These are phyloP conservation scores for Pulchroboletus neoregius DNA, from an alignment of 1,284 basidiomycete species.

Conservation along the genomic window DNA sequence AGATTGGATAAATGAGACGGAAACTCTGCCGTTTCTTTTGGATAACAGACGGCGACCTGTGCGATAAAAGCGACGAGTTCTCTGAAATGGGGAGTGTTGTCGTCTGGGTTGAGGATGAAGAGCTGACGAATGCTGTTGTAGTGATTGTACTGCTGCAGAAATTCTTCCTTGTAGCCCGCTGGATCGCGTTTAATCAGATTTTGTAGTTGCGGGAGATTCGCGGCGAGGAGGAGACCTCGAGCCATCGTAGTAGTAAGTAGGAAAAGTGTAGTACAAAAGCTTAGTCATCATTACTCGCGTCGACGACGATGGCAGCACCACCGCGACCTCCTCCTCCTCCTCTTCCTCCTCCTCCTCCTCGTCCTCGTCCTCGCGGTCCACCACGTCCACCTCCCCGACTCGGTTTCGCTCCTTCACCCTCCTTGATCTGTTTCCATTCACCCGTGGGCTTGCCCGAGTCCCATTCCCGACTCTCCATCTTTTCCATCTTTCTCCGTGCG, in stretches of 20 bases:
- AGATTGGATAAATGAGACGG: slow-evolving; percentile 74
- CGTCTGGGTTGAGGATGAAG: slow-evolving; percentile 73
- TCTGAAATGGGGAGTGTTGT: slow-evolving; percentile 77
- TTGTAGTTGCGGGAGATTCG: slow-evolving; percentile 81
- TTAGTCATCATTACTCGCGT: not conserved
- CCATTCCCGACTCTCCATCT: slow-evolving; percentile 73
- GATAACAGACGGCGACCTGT: slow-evolving; percentile 87
- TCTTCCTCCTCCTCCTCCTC: slow-evolving; percentile 37
- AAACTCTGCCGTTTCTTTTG: slow-evolving; percentile 79
- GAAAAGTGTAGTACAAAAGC: not conserved
- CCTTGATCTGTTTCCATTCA: slow-evolving; percentile 44
- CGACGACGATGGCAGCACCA: not conserved
- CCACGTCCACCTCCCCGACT: slow-evolving; percentile 33
- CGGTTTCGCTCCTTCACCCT: slow-evolving; percentile 16
- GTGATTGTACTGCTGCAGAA: slow-evolving; percentile 98
- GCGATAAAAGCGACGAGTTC: slow-evolving; percentile 86
- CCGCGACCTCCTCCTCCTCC: slow-evolving; percentile 26
- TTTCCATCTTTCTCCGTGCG: slow-evolving; percentile 75
- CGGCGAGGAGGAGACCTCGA: slow-evolving; percentile 61
- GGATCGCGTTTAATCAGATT: slow-evolving; percentile 97
- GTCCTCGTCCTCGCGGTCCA: slow-evolving; percentile 34
- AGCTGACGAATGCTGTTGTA: slow-evolving; percentile 87
- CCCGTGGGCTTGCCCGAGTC: slow-evolving; percentile 65
- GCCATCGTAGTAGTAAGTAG: slow-evolving; percentile 43
- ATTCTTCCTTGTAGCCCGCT: slow-evolving; percentile 90